phyloP scores from a whole-genome alignment of 305 asterid species.

The Fraxinus floribunda region DNA sequence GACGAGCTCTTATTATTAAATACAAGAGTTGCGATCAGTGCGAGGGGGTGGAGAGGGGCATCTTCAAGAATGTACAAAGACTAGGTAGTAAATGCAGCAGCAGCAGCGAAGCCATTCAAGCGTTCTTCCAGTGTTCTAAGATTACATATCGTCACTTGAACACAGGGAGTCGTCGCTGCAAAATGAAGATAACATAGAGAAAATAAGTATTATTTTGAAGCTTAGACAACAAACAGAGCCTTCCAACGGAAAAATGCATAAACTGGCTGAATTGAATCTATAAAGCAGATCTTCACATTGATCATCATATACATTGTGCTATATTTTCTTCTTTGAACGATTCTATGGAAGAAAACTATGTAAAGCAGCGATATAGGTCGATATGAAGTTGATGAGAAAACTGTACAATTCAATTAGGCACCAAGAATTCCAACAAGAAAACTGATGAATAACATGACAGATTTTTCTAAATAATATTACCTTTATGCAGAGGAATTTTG shows the following conservation, averaged over 20 bases:
- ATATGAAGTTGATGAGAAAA: not conserved
- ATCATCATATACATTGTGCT: not conserved
- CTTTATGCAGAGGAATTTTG: slow-evolving; percentile 27
- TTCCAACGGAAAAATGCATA: not conserved
- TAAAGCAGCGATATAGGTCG: not conserved
- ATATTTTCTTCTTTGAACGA: not conserved
- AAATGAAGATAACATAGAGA: slow-evolving; percentile 17
- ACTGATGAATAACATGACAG: not conserved
- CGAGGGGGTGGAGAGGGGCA: not conserved
- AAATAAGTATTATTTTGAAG: not conserved
- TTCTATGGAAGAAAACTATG: not conserved
- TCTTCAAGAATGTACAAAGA: slow-evolving; percentile 13
- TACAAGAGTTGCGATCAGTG: not conserved
- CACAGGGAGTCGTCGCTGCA: slow-evolving; percentile 29
- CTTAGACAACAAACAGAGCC: not conserved
- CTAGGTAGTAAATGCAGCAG: not conserved
- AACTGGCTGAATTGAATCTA: not conserved
- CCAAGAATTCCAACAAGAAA: not conserved
- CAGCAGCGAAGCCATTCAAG: not conserved
- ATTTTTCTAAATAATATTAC: slow-evolving; percentile 15
- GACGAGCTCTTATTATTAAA: not conserved
- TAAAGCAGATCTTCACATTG: not conserved
- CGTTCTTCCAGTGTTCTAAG: not conserved
- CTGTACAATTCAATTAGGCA: not conserved
- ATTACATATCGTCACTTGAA: not conserved